A percentile compares a stretch with the other conserved stretches of the same genome.
Conservation (phyloP, 192 early-diverging fungal genomes). For the Podila verticillata region DNA sequence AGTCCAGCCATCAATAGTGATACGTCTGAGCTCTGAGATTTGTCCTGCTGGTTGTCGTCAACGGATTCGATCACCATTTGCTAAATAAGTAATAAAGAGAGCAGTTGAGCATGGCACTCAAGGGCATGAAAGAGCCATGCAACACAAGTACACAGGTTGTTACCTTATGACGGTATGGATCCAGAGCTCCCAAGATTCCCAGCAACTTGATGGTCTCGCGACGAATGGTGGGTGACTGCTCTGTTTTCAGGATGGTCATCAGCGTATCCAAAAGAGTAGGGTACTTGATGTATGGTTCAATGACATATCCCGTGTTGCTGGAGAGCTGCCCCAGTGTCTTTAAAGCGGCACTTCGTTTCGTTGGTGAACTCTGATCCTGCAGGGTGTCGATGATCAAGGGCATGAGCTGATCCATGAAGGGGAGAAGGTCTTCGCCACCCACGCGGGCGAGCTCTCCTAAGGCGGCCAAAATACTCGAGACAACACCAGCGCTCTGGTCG, state of each 20-base stretch:
- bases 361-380: slow-evolving; percentile 84
- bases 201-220: slow-evolving; percentile 89
- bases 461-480: slow-evolving; percentile 80
- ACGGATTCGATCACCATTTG: slow-evolving; percentile 59
- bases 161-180: slow-evolving; percentile 85
- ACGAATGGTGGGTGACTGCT: slow-evolving; percentile 76
- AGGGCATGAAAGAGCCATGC: no score
- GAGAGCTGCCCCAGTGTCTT: slow-evolving; percentile 87
- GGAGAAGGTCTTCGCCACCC: slow-evolving; percentile 83
- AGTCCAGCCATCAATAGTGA: slow-evolving; percentile 68
- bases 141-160: background rate
- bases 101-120: background rate
- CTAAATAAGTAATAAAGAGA: slow-evolving; percentile 14
- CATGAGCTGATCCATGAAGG: slow-evolving; percentile 84
- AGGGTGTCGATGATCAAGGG: slow-evolving; percentile 89
- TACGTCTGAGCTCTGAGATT: slow-evolving; percentile 62
- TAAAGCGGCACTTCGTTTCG: slow-evolving; percentile 89
- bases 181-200: slow-evolving; percentile 94
- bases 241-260: slow-evolving; percentile 84
- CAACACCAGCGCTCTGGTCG: slow-evolving; percentile 81
- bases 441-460: slow-evolving; percentile 87
- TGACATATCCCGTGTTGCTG: slow-evolving; percentile 87
- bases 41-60: slow-evolving; percentile 62
- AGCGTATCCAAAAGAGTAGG: slow-evolving; percentile 84
- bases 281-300: slow-evolving; percentile 89